These are phyloP conservation scores for Torulaspora maleeae DNA, from an alignment of 805 yeast genomes.

Conservation along the genomic window DNA sequence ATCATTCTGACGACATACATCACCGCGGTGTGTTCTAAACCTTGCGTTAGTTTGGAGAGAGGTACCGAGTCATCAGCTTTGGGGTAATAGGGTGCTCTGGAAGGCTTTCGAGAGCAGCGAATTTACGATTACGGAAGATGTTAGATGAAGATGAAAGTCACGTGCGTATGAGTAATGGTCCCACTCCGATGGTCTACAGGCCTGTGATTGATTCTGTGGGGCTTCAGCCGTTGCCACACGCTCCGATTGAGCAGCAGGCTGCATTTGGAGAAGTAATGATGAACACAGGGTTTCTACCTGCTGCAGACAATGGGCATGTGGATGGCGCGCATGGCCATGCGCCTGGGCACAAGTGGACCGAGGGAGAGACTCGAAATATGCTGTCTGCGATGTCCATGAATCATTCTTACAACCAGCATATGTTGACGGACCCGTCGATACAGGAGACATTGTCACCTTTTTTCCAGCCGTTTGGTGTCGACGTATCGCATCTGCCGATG, in stretches of 20 bases:
- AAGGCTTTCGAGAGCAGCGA: no score
- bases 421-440: slow-evolving; percentile 30
- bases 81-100: background rate
- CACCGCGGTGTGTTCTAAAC: background rate
- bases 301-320: background rate
- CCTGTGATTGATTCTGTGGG: background rate
- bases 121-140: background rate
- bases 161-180: slow-evolving; percentile 1
- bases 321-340: background rate
- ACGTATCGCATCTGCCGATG: slow-evolving; percentile 41
- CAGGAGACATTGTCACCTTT: slow-evolving; percentile 41
- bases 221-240: background rate
- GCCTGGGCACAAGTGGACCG: background rate
- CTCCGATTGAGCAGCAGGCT: background rate
- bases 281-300: slow-evolving; percentile 3
- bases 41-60: background rate
- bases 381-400: slow-evolving; percentile 6
- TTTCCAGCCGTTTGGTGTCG: slow-evolving; percentile 43
- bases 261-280: slow-evolving; percentile 4
- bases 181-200: background rate
- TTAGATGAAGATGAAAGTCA: slow-evolving; percentile 4
- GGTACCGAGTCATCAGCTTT: background rate
- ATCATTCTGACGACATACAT: background rate
- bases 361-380: slow-evolving; percentile 2
- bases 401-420: slow-evolving; percentile 20